Evolutionary conservation across 192 early-diverging fungal species (phyloP).

Genomic region (Coemansia sp.): DNA sequence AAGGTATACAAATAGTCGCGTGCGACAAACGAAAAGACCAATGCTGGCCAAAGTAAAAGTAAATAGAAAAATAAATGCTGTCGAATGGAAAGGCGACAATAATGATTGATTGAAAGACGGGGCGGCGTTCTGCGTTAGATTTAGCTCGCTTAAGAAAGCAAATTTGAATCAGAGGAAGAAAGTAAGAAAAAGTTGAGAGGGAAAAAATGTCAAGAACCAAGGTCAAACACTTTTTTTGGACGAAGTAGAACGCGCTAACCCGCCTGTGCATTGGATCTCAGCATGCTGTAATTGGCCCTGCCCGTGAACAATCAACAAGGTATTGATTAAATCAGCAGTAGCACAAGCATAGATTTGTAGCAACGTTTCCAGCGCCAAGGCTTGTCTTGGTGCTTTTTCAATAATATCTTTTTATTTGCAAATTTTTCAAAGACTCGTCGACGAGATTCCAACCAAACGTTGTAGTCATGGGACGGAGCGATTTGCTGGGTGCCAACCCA

Average conservation of each 20-base stretch:
- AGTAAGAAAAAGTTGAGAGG: neutral
- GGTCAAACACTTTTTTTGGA: neutral
- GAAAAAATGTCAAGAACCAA: neutral
- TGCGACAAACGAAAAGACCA: neutral
- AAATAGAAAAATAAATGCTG: neutral
- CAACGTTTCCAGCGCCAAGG: neutral
- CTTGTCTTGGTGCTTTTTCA: neutral
- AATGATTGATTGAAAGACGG: neutral
- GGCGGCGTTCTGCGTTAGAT: neutral
- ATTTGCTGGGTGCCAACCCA: conserved; percentile 37
- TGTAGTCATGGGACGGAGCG: conserved; percentile 30
- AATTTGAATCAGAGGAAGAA: neutral
- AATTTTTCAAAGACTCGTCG: too few relatives aligned
- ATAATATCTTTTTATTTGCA: neutral
- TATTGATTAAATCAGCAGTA: conserved; percentile 2
- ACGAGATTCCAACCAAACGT: neutral
- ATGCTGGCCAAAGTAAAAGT: neutral
- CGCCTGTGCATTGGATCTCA: neutral
- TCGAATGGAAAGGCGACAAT: neutral
- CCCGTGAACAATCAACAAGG: conserved; percentile 2
- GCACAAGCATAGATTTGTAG: neutral
- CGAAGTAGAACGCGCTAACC: neutral
- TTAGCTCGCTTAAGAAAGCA: neutral
- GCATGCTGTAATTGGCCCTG: neutral
- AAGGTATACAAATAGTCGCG: neutral